Evolutionary conservation across 805 yeast species (phyloP), one percentile per base, ranked within the genome.

Genomic region (Ogataea sp.): DNA sequence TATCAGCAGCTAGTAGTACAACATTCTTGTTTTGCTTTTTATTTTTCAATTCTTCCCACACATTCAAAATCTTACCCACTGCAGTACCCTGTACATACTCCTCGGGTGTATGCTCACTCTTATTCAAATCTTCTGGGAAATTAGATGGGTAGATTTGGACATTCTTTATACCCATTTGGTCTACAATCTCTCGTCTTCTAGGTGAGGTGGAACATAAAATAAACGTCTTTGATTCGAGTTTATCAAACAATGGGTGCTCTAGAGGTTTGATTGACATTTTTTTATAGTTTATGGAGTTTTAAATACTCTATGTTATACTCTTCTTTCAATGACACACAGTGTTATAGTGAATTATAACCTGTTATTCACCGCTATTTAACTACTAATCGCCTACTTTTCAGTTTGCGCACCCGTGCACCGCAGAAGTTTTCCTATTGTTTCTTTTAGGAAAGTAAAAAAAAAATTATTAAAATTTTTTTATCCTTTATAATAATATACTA

Each of bases 151-250:
- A 57, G 0, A 83, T 64, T 20, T 58, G 60, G 11, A 69, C 49
- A 8, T 73, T 53, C 0, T 55, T 36, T 28, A 83, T 58, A 0
- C 80, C 80, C 55, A 83, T 56, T 47, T 81, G 76, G 5, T 58
- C 52, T 23, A 93, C 51, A n/a, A 93, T 81, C 40, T 84, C 85
- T 39, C 65, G 60, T 41, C 98, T 64, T 43, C 96, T 68, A 2
- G 94, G 90, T 0, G 97, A 89, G 1, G 83, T 72, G 2, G 96
- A 86, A 0, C 95, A 96, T 6, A 90, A 67, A 5, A 86, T 64
- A 20, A 89, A 62, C 24, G 50, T 42, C 44, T 42, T 45, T 4
- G 45, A 36, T 4, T 38, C 11, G 8, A 61, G 33, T 32, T 47
- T 50, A 1, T 52, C 44, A 42, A 55, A 60, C 4, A 67, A 47